These are phyloP conservation scores for Lachancea sp. DNA, from an alignment of 805 yeast genomes.

Conservation along the genomic window DNA sequence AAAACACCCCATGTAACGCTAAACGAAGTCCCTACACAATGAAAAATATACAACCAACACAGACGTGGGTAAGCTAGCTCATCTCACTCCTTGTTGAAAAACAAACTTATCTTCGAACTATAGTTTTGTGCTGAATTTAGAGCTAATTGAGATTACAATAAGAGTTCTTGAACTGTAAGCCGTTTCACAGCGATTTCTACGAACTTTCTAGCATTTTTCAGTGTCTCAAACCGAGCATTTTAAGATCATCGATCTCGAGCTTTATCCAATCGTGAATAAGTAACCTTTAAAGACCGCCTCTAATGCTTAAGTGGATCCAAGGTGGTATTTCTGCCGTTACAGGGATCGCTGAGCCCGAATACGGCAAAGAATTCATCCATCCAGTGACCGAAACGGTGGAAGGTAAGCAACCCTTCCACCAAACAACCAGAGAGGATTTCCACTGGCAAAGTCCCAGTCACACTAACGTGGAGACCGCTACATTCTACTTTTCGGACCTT, in stretches of 20 bases:
- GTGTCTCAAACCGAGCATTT: too few species aligned
- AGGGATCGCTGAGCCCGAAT: constrained; percentile 96
- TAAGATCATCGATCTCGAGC: too few species aligned
- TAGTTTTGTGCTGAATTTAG: background rate
- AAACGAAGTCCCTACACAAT: background rate
- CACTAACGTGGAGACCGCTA: constrained; percentile 93
- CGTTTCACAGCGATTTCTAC: background rate
- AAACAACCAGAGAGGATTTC: constrained; percentile 61
- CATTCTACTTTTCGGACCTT: constrained; percentile 73
- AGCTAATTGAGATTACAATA: background rate
- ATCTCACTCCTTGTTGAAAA: background rate
- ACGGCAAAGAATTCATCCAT: constrained; percentile 87
- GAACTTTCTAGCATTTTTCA: background rate
- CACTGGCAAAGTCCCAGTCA: constrained; percentile 66
- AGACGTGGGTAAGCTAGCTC: background rate
- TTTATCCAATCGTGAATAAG: too few species aligned
- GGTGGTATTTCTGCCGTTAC: constrained; percentile 88
- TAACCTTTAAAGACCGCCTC: background rate
- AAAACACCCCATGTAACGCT: background rate
- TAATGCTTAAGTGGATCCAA: constrained; percentile 77
- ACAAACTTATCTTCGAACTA: background rate
- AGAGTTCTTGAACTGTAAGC: background rate
- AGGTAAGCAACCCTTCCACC: constrained; percentile 51
- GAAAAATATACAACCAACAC: constrained; percentile 1
- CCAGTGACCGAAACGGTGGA: constrained; percentile 62